Evolutionary conservation across 441 rosid species (phyloP).

Genomic region (Eugenia klotzschiana): DNA sequence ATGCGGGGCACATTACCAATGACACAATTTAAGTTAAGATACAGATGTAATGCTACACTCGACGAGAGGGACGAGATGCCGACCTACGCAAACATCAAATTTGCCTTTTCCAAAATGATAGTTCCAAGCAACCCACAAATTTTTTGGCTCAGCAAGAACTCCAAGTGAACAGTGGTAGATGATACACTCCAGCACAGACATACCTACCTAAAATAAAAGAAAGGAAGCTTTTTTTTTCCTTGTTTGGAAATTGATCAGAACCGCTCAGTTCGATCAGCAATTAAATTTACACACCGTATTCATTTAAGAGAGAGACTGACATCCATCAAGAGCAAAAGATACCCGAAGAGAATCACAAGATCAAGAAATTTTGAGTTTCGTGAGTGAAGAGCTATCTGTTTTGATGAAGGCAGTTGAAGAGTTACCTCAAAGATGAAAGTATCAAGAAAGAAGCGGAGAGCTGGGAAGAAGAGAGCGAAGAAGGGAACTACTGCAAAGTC

Average conservation of each 20-base stretch:
- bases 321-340: background rate
- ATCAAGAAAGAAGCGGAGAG: conserved; percentile 15
- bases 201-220: background rate
- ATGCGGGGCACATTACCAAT: background rate
- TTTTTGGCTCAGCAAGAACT: background rate
- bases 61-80: background rate
- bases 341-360: background rate
- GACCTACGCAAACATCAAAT: background rate
- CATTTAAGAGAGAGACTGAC: background rate
- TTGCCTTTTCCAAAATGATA: background rate
- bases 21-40: background rate
- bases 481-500: conserved; percentile 18
- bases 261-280: background rate
- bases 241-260: background rate
- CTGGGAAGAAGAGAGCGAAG: conserved; percentile 17
- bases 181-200: background rate
- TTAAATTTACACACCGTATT: background rate
- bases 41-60: background rate
- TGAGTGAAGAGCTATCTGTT: background rate
- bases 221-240: background rate
- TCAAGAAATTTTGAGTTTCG: background rate
- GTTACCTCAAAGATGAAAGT: conserved; percentile 22
- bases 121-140: background rate
- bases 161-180: background rate
- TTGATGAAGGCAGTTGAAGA: background rate